Evolutionary conservation across 2,329 filamentous ascomycete genomes (phyloP), one percentile per base, ranked within the genome.

Genomic region (Arthrobotrys sphaeroides): DNA sequence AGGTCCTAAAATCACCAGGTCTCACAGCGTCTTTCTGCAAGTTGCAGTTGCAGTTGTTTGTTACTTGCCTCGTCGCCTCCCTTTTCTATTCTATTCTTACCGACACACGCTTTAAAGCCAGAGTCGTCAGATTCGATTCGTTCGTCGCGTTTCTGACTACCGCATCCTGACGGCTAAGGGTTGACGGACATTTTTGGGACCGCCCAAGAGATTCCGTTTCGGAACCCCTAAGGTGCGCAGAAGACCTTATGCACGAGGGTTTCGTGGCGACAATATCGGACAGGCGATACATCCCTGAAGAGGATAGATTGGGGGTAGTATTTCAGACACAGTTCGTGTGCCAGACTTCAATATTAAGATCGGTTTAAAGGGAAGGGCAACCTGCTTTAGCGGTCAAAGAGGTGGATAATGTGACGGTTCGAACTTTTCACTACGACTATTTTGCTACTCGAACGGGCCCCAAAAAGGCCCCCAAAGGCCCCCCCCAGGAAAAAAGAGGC

Each of bases 71-170:
- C 22, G 38, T 66, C 70, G 62, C 64, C 70, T 74, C 70, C 70
- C 64, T 74, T 68, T 74, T 74, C 62, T 68, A 55, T 55, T 55
- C 51, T 55, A 64, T 59, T 67, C 62, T 74, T 59, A 64, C 62
- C 55, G 45, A 61, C 57, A 49, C 38, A 55, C 40, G 31, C 45
- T 51, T 73, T 73, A 31, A 73, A 61, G 69, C 59, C 62, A 74
- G 64, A 74, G 70, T 74, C 62, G 70, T 74, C 70, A 68, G 62
- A 74, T 74, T 68, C 55, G 42, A 51, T 49, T 49, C 60, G 24
- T 31, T 64, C 26, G 55, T 61, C 70, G 70, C 55, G 62, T 68
- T 67, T 74, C 70, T 64, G 70, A 74, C 70, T 53, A 62, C 70
- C 62, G 70, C 45, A 66, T 57, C 61, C 45, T 68, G 28, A 74